A percentile compares a stretch with the other conserved stretches of the same genome.
These are phyloP conservation scores for Chlorophyllum brunneum DNA, from an alignment of 768 basidiomycete genomes.

Conservation along the genomic window DNA sequence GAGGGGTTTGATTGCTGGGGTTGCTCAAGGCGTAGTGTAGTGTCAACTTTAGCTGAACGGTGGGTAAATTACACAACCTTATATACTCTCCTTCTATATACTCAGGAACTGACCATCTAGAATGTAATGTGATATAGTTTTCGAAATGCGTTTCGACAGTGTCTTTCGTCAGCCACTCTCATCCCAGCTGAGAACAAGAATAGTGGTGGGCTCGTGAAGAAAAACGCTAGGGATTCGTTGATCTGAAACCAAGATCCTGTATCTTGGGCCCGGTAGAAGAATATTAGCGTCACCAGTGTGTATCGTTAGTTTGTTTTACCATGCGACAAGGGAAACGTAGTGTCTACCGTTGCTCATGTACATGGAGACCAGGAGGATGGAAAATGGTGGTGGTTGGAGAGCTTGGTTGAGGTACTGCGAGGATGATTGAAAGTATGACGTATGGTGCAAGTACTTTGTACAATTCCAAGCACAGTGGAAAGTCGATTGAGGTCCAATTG, in stretches of 20 bases:
- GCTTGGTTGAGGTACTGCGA: slow-evolving; percentile 66
- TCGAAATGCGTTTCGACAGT: slow-evolving; percentile 1
- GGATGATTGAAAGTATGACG: slow-evolving; percentile 65
- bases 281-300: slow-evolving; percentile 75
- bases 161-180: slow-evolving; percentile 59
- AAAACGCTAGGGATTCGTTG: slow-evolving; percentile 85
- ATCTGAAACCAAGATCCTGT: slow-evolving; percentile 89
- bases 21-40: no score
- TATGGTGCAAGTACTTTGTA: slow-evolving; percentile 85
- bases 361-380: slow-evolving; percentile 73
- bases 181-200: slow-evolving; percentile 78
- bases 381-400: slow-evolving; percentile 72
- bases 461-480: no score
- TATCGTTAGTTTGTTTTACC: not conserved
- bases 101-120: no score
- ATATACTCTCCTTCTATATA: no score
- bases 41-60: no score
- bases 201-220: slow-evolving; percentile 77
- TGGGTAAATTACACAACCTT: no score
- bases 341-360: slow-evolving; percentile 66
- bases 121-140: no score
- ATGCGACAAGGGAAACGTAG: not conserved
- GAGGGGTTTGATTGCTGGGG: no score
- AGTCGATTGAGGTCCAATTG: no score
- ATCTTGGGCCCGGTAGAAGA: slow-evolving; percentile 82